Evolutionary conservation across 768 basidiomycete species (phyloP), one percentile per base, ranked within the genome.

Genomic region (Porphyrellus cyaneotinctus): DNA sequence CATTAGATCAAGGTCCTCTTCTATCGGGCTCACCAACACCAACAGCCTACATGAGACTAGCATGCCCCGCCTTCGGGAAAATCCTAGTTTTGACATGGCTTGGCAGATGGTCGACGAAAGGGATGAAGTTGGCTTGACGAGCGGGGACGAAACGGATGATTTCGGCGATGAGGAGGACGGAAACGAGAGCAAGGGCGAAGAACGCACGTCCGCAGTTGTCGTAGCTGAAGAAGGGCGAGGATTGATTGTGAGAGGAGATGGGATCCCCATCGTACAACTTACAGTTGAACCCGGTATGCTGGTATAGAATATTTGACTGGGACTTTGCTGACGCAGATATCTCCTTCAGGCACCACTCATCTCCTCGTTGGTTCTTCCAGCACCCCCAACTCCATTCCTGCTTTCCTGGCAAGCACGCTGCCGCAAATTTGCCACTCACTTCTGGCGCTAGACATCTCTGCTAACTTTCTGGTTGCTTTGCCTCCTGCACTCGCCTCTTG

Each of bases 381-480:
- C 53, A 89, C 85, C 4, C 90, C 88, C 33, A 89, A 85, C 61
- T 82, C 80, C 46, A 80, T 97, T 51, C 87, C 90, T 18, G 62
- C 80, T 3, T 91, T 95, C 66, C 78, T 98, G 50, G 78, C 83
- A 12, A 74, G 67, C 47, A 76, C 78, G 8, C 73, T 97, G 4
- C 90, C 91, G 23, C 79, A 82, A 56, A 88, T 95, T 53, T 77
- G 79, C 41, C 74, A 78, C 46, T 85, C 89, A 24, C 80, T 99
- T 39, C 83, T 99, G 52, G 93, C 91, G 11, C 81, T 98, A 41
- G 97, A 99, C 71, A 88, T 99, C 37, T 94, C 93, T 31, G 83
- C 84, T 57, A 95, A 95, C 68, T 87, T 88, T 61, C 78, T 95
- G 43, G 81, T 82, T 38, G 87, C 87, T 32, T 73, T 99, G 42